Conservation (phyloP, 2,329 filamentous ascomycete species). For the Penicillium griseofulvum region DNA sequence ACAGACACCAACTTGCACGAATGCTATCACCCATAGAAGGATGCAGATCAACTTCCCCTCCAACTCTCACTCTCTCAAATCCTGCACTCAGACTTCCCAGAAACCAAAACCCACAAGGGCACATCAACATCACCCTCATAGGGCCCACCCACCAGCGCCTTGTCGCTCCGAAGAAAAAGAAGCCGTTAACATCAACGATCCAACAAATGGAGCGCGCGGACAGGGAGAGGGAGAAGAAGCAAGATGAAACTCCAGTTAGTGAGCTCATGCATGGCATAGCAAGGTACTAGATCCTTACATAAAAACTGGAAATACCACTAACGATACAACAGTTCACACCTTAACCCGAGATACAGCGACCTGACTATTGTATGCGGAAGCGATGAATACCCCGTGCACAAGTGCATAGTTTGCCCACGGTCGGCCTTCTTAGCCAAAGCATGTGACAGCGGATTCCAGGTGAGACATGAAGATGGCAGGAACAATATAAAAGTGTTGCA, state of each 20-base stretch:
- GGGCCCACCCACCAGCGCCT: not conserved
- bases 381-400: not conserved
- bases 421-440: not conserved
- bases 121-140: too few species aligned
- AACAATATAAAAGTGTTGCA: not conserved
- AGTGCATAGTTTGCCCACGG: not conserved
- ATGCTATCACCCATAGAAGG: not conserved
- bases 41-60: not conserved
- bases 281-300: not conserved
- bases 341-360: not conserved
- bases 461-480: not conserved
- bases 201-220: not conserved
- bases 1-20: not conserved
- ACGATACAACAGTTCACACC: not conserved
- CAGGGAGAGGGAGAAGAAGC: not conserved
- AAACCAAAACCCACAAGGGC: not conserved
- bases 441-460: not conserved
- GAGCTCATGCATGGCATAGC: not conserved
- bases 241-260: not conserved
- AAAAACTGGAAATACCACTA: not conserved
- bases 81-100: not conserved
- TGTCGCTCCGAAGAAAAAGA: not conserved
- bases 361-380: not conserved
- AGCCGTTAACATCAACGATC: not conserved
- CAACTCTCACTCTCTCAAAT: too few species aligned